These are phyloP conservation scores for Medicago lupulina DNA, from an alignment of 306 rosid species.

Conservation along the genomic window DNA sequence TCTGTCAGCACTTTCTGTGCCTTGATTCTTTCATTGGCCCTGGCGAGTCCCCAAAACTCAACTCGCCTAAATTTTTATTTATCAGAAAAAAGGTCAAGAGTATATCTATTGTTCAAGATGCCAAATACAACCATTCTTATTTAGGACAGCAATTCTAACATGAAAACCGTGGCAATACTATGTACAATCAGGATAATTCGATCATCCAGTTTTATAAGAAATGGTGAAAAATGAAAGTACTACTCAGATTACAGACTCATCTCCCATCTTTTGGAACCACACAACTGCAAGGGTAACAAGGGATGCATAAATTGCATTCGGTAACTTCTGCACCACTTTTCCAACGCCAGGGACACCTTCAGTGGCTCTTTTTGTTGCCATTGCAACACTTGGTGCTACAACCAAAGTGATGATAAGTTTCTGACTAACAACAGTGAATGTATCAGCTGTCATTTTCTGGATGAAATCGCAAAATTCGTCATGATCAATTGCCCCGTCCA, in stretches of 20 bases:
- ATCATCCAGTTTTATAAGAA: constrained; percentile 25
- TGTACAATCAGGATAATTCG: constrained; percentile 26
- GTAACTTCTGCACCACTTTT: constrained; percentile 71
- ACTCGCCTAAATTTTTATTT: too few relatives aligned
- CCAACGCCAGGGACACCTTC: constrained; percentile 91
- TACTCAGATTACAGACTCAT: constrained; percentile 26
- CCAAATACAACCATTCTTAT: constrained; percentile 22
- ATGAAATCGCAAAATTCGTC: constrained; percentile 71
- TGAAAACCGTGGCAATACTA: constrained; percentile 8
- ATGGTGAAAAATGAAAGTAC: constrained; percentile 4
- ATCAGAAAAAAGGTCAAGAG: not conserved
- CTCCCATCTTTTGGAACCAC: constrained; percentile 52
- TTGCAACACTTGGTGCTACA: constrained; percentile 81
- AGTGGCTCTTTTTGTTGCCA: constrained; percentile 83
- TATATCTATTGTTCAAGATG: constrained; percentile 14
- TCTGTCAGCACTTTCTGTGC: too few relatives aligned
- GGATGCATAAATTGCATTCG: constrained; percentile 75
- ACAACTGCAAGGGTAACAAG: constrained; percentile 64
- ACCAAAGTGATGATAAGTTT: constrained; percentile 72
- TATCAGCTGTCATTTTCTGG: constrained; percentile 58
- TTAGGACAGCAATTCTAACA: constrained; percentile 10
- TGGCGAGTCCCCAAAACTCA: too few relatives aligned
- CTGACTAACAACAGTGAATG: constrained; percentile 62
- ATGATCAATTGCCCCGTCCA: constrained; percentile 60
- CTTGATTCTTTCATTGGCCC: too few relatives aligned